phyloP scores from a whole-genome alignment of 441 rosid species.

The Iberis amara region DNA sequence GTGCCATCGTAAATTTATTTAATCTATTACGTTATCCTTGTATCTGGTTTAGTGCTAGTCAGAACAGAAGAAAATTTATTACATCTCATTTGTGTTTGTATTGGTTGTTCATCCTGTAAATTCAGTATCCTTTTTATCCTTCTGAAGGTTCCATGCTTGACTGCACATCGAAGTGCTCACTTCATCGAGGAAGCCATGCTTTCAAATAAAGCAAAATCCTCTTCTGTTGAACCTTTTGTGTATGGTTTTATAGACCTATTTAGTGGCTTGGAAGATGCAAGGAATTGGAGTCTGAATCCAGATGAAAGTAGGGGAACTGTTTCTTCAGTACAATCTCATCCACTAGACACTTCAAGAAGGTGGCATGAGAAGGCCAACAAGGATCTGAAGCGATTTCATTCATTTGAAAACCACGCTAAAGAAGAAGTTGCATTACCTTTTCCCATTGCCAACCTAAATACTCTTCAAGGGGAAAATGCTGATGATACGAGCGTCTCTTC shows the following conservation, averaged over 20 bases:
- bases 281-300: conserved; percentile 68
- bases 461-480: conserved; percentile 55
- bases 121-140: conserved; percentile 24
- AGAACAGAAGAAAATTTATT: neutral
- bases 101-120: conserved; percentile 15
- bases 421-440: conserved; percentile 41
- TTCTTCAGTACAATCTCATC: conserved; percentile 43
- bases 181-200: conserved; percentile 41
- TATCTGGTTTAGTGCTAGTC: conserved; percentile 5
- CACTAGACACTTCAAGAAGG: conserved; percentile 37
- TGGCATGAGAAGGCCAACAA: conserved; percentile 40
- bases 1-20: neutral
- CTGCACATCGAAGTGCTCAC: conserved; percentile 36
- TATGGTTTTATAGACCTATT: conserved; percentile 87
- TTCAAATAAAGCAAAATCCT: conserved; percentile 44
- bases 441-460: conserved; percentile 42
- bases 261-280: conserved; percentile 76
- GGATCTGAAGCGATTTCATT: conserved; percentile 43
- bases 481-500: conserved; percentile 48
- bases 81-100: conserved; percentile 15
- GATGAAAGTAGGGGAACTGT: conserved; percentile 52
- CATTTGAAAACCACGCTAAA: conserved; percentile 35
- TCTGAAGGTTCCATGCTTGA: conserved; percentile 42
- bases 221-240: conserved; percentile 58
- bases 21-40: conserved; percentile 9